Percentiles rank a stretch among this genome's conserved stretches.
These are phyloP conservation scores for Diddensiella caesifluorescens DNA, from an alignment of 805 yeast species.

Conservation along the genomic window DNA sequence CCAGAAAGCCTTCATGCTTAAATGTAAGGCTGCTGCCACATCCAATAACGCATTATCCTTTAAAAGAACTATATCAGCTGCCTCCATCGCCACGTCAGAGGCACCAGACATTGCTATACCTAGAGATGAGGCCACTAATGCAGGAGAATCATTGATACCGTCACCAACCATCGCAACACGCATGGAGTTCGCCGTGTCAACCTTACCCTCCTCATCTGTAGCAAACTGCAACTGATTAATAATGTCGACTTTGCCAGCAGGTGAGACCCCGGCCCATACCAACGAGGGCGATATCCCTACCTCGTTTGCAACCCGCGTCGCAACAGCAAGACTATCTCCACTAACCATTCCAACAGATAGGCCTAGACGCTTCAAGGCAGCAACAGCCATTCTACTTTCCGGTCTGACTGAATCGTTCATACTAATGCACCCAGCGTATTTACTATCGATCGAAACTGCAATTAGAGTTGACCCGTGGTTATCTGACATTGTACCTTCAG, in stretches of 20 bases:
- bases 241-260: conserved; percentile 67
- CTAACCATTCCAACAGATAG: conserved; percentile 78
- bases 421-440: conserved; percentile 59
- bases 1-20: conserved; percentile 62
- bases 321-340: conserved; percentile 71
- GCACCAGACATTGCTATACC: conserved; percentile 93
- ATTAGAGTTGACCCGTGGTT: conserved; percentile 43
- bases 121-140: conserved; percentile 77
- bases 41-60: conserved; percentile 32
- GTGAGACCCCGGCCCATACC: conserved; percentile 71
- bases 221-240: conserved; percentile 50
- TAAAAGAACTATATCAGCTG: conserved; percentile 83
- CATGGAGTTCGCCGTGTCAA: too few species aligned
- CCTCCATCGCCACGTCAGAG: conserved; percentile 92
- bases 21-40: conserved; percentile 50
- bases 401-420: conserved; percentile 62
- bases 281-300: conserved; percentile 62
- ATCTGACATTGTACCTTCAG: conserved; percentile 18
- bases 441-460: conserved; percentile 53
- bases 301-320: conserved; percentile 55
- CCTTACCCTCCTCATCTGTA: conserved; percentile 4
- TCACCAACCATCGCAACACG: conserved; percentile 91
- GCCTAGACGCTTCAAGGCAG: conserved; percentile 46
- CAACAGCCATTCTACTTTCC: conserved; percentile 58
- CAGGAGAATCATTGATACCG: conserved; percentile 98